Evolutionary conservation across 352 stramenopile species (phyloP).

Genomic region (Phytophthora pluvialis): DNA sequence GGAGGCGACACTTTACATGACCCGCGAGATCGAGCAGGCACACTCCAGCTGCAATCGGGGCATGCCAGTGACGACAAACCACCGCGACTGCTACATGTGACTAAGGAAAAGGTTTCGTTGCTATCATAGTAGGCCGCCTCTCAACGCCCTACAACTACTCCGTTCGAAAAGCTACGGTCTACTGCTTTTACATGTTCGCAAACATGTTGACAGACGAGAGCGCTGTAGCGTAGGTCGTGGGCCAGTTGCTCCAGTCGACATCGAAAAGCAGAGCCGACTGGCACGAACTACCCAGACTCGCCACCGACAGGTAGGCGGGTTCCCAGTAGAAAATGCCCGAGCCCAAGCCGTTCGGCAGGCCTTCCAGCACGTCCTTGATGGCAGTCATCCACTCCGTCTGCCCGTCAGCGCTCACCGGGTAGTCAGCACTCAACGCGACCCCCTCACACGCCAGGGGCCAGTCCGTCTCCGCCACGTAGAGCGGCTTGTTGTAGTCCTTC

Average conservation of each 20-base stretch:
- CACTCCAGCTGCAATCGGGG: conserved; percentile 15
- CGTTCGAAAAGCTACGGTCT: too few species aligned
- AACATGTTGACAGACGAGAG: conserved; percentile 35
- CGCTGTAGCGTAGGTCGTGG: conserved; percentile 35
- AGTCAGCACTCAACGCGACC: conserved; percentile 36
- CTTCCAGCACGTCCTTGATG: conserved; percentile 32
- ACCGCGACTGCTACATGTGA: too few species aligned
- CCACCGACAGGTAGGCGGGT: conserved; percentile 29
- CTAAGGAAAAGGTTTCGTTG: too few species aligned
- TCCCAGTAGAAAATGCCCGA: conserved; percentile 47
- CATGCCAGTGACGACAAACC: not conserved
- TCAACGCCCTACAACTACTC: too few species aligned
- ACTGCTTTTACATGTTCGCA: conserved; percentile 7
- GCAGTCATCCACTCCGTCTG: conserved; percentile 39
- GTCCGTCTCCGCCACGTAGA: conserved; percentile 44
- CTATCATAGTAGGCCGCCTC: too few species aligned
- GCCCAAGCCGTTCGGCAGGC: conserved; percentile 28
- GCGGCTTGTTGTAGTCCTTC: conserved; percentile 36
- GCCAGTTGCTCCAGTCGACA: conserved; percentile 37
- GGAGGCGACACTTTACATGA: conserved; percentile 11
- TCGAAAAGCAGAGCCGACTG: conserved; percentile 41
- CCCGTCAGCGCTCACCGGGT: conserved; percentile 33
- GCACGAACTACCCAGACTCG: conserved; percentile 38
- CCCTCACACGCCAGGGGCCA: conserved; percentile 30
- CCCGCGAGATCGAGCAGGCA: conserved; percentile 11